Evolutionary conservation across 805 yeast genomes (phyloP).

Genomic region (Candida maris): DNA sequence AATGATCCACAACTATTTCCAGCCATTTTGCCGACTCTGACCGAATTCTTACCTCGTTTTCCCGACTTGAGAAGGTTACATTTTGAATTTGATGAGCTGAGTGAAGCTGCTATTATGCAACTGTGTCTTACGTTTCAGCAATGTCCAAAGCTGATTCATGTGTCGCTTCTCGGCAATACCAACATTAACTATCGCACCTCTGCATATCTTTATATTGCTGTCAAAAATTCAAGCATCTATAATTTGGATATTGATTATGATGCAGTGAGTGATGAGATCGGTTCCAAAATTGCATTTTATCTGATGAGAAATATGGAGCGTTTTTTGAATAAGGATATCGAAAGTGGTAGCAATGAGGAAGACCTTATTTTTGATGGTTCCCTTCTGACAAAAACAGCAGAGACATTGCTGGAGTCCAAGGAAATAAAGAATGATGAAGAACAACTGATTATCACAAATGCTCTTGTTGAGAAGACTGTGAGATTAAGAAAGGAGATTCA

Average conservation of each 20-base stretch:
- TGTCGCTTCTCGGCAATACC: conserved; percentile 51
- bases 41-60: conserved; percentile 43
- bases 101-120: conserved; percentile 44
- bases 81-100: conserved; percentile 50
- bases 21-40: conserved; percentile 41
- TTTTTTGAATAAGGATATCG: conserved; percentile 33
- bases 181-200: conserved; percentile 41
- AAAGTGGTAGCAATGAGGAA: conserved; percentile 33
- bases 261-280: conserved; percentile 46
- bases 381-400: conserved; percentile 69
- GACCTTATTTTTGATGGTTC: conserved; percentile 77
- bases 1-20: conserved; percentile 53
- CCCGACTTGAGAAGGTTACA: conserved; percentile 47
- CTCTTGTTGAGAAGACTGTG: conserved; percentile 48
- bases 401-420: conserved; percentile 49
- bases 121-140: conserved; percentile 46
- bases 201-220: conserved; percentile 48
- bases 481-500: conserved; percentile 50
- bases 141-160: conserved; percentile 47
- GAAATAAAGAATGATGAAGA: conserved; percentile 30
- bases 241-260: conserved; percentile 54
- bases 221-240: conserved; percentile 46
- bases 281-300: conserved; percentile 53
- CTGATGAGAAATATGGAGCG: conserved; percentile 55
- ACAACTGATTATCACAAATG: conserved; percentile 44